Conservation (phyloP, 352 stramenopile genomes). For the Plasmopara viticola region DNA sequence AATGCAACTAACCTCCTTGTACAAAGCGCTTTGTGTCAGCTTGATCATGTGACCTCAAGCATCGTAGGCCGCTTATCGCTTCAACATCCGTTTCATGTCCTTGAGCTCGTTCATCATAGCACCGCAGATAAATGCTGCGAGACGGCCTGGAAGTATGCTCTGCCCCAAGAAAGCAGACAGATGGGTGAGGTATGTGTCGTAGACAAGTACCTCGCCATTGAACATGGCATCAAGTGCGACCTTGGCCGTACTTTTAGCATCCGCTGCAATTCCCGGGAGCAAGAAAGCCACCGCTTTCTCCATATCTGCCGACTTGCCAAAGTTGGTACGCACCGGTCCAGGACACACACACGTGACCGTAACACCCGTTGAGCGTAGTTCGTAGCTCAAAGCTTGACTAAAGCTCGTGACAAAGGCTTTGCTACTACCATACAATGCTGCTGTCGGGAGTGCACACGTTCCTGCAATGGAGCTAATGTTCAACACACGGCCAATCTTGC, state of each 20-base stretch:
- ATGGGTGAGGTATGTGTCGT: conserved; percentile 47
- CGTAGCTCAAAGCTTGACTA: conserved; percentile 74
- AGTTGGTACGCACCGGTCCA: conserved; percentile 67
- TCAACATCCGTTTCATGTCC: conserved; percentile 31
- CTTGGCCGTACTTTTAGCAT: conserved; percentile 51
- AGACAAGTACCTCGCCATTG: conserved; percentile 41
- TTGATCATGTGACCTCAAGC: no score
- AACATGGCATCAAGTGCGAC: conserved; percentile 55
- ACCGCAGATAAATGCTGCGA: conserved; percentile 20
- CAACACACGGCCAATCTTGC: conserved; percentile 63
- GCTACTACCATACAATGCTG: conserved; percentile 70
- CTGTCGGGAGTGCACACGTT: conserved; percentile 42
- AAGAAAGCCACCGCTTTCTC: conserved; percentile 36
- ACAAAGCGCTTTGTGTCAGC: no score
- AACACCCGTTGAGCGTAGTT: conserved; percentile 66
- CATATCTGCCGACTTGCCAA: conserved; percentile 35
- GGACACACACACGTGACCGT: conserved; percentile 77
- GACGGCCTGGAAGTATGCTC: conserved; percentile 24
- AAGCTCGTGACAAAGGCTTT: conserved; percentile 76
- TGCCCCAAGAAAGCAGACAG: conserved; percentile 23
- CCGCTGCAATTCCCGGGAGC: conserved; percentile 27
- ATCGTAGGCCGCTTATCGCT: conserved; percentile 18
- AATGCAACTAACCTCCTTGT: no score
- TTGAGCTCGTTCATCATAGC: conserved; percentile 32
- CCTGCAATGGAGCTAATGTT: conserved; percentile 72